A percentile compares a stretch with the other conserved stretches of the same genome.
Conservation (phyloP, 129 eudicot genomes). For the Artemisia argyi region DNA sequence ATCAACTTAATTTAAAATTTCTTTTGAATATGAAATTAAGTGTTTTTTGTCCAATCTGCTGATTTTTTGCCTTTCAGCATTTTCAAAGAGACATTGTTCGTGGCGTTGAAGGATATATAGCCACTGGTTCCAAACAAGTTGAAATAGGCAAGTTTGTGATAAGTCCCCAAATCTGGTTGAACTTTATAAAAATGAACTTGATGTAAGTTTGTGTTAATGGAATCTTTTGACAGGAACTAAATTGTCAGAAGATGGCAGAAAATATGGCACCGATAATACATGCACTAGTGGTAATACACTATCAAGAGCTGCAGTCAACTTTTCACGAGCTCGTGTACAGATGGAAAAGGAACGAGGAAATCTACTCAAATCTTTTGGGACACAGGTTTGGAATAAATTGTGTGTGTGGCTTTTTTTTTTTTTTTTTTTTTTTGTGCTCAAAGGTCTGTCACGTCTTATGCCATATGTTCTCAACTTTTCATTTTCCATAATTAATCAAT, state of each 20-base stretch:
- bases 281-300: slow-evolving; percentile 82
- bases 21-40: slow-evolving; percentile 10
- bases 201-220: slow-evolving; percentile 3
- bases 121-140: slow-evolving; percentile 90
- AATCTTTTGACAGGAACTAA: slow-evolving; percentile 58
- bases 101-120: slow-evolving; percentile 95
- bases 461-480: neutral
- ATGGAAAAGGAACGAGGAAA: slow-evolving; percentile 84
- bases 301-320: slow-evolving; percentile 75
- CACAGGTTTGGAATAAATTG: slow-evolving; percentile 64
- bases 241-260: slow-evolving; percentile 90
- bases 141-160: slow-evolving; percentile 67
- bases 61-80: slow-evolving; percentile 52
- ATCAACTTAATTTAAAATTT: neutral
- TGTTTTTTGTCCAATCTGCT: slow-evolving; percentile 22
- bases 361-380: slow-evolving; percentile 70
- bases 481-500: neutral
- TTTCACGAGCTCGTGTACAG: slow-evolving; percentile 74
- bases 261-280: slow-evolving; percentile 88
- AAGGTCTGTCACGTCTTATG: neutral
- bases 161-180: neutral
- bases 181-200: slow-evolving; percentile 1
- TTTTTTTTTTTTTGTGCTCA: neutral
- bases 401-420: no score
- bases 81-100: slow-evolving; percentile 98